These are phyloP conservation scores for Arthrobotrys megalospora DNA, from an alignment of 2,329 filamentous ascomycete genomes.

Conservation along the genomic window DNA sequence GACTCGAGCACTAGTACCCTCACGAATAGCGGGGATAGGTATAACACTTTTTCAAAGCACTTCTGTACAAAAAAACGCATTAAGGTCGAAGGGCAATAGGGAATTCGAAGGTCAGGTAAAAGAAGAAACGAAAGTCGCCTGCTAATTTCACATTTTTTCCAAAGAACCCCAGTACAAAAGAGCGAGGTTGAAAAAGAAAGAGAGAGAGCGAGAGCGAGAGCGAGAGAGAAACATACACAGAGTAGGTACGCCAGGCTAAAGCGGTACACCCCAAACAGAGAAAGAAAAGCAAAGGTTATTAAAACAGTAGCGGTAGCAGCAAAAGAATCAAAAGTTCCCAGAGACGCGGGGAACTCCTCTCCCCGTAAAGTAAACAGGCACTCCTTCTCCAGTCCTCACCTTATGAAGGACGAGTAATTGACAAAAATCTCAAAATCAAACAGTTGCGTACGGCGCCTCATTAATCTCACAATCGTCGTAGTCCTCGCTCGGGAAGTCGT, in stretches of 20 bases:
- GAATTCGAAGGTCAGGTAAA: conserved; percentile 22
- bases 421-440: conserved; percentile 26
- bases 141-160: conserved; percentile 33
- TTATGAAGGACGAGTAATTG: conserved; percentile 18
- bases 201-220: too few species aligned
- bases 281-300: conserved; percentile 21
- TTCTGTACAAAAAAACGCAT: conserved; percentile 16
- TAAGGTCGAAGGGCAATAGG: conserved; percentile 22
- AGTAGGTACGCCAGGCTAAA: conserved; percentile 30
- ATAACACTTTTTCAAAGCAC: conserved; percentile 40
- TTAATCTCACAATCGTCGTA: conserved; percentile 58
- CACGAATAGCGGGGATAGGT: background rate
- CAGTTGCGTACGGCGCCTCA: conserved; percentile 32
- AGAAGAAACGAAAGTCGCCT: conserved; percentile 38
- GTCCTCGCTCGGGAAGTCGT: conserved; percentile 54
- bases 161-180: conserved; percentile 23
- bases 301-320: conserved; percentile 17
- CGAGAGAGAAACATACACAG: conserved; percentile 26
- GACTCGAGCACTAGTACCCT: background rate
- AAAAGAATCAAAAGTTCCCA: conserved; percentile 3
- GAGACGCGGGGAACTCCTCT: background rate
- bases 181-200: conserved; percentile 21
- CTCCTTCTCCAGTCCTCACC: background rate
- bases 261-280: conserved; percentile 21
- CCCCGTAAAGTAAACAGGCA: conserved; percentile 11